Base-by-base conservation (phyloP, 1,284 basidiomycete species). In the Coriolopsis trogii region DNA sequence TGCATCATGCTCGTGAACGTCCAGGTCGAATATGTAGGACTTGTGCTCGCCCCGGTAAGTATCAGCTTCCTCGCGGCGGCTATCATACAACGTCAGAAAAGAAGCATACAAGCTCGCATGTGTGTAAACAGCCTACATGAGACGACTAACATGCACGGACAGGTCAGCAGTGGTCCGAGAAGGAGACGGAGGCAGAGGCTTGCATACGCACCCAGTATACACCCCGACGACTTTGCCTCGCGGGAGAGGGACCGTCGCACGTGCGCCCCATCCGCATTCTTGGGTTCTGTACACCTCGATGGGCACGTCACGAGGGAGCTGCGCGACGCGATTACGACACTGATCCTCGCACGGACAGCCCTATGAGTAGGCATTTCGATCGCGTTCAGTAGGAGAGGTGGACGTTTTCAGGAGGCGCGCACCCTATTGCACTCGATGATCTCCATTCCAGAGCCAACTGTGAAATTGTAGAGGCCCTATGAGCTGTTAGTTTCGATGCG, bases 371-470 rank as follows among this genome's bases (percentile, higher is more conserved):
- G 12, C 3, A 18, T 8, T 18, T 8, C 4, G 13, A 34, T 7
- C 33, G 31, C 42, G 21, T 31, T 12, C 8, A 16, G 6, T 34
- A 16, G 33, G 7, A 4, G n/a, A 4, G n/a, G 20, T 16, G 20
- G 12, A 9, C 21, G 4, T 1, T 31, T 13, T 5, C 18, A 26
- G 6, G n/a, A n/a, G 8, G 12, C n/a, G 25, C 63, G 39, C 59
- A 82, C 84, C 61, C 73, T 68, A 53, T 84, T 87, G 51, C 84
- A 87, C 62, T 87, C 85, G 6, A 84, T 72, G 13, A 83, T 80
- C 41, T 82, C 78, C 2, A 68, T 61, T 2, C 77, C 76, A 10
- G 64, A 67, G 6, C 71, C 70, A 2, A 77, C 61, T 42, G 70
- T 65, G 57, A 82, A 79, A 6, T 68, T 67, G 63, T 80, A 84